Percentiles rank a stretch among this genome's conserved stretches.
phyloP scores from a whole-genome alignment of 1,284 basidiomycete genomes.

The Abortiporus biennis region DNA sequence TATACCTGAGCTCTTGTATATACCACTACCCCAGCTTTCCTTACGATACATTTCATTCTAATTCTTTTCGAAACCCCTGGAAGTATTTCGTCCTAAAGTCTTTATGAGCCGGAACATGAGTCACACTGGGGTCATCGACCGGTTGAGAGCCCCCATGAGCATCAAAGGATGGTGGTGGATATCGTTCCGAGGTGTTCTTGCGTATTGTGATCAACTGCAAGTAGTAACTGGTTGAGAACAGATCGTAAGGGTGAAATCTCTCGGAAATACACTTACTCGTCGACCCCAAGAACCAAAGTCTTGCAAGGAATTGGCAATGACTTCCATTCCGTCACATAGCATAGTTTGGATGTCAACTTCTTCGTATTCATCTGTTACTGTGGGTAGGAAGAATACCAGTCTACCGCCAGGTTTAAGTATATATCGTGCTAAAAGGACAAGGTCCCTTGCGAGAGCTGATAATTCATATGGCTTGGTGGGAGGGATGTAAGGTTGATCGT shows the following conservation, averaged over 20 bases:
- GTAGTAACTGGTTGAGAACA: neutral
- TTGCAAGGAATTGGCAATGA: constrained; percentile 87
- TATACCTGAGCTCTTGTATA: no score
- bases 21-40: no score
- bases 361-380: constrained; percentile 85
- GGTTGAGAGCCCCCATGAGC: constrained; percentile 15
- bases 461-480: constrained; percentile 92
- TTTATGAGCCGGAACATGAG: constrained; percentile 65
- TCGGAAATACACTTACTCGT: constrained; percentile 50
- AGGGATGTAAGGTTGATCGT: constrained; percentile 69
- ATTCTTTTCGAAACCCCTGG: constrained; percentile 56
- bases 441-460: constrained; percentile 77
- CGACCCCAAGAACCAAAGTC: constrained; percentile 96
- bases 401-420: constrained; percentile 83
- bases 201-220: constrained; percentile 82
- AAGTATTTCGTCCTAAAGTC: constrained; percentile 82
- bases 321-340: constrained; percentile 81
- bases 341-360: constrained; percentile 75
- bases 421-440: constrained; percentile 80
- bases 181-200: constrained; percentile 51
- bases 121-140: constrained; percentile 12
- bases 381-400: constrained; percentile 94
- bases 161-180: constrained; percentile 48
- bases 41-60: neutral
- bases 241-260: neutral